Base-by-base conservation (phyloP, 345 rosid genomes). In the Triadica sebifera region DNA sequence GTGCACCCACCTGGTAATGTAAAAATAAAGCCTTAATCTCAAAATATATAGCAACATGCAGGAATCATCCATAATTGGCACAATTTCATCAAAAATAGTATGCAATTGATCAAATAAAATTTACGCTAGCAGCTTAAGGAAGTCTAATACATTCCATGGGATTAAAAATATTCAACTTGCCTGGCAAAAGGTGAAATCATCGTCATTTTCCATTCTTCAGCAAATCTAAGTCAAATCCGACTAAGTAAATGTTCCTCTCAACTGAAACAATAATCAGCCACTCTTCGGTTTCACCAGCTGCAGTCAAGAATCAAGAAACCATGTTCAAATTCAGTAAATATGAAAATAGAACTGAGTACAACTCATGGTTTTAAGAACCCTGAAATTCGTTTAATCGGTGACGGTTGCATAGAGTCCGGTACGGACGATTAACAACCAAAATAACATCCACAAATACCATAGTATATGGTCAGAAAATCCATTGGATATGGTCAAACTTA, bases 121-220 rank as follows among this genome's bases (percentile, higher is more conserved):
- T 8, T 68, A 12, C 11, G 10, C 58, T 58, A 20, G 16, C 20
- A 47, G 38, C 0, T 69, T 3, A 12, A 49, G 25, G 4, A 45
- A 29, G 1, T 29, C 34, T 29, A 29, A 6, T 43, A 41, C 37
- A 17, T 25, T 61, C 17, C 3, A 22, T 12, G 3, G 46, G 9
- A 43, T 6, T 1, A 43, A 43, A 43, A 62, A 22, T 2, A 51
- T 58, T 20, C n/a, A 55, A 77, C 85, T 83, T 81, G 69, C 93
- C 93, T 76, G 84, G 72, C 90, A 87, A 77, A 88, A 90, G 34
- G 91, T 90, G 86, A 89, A 90, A 77, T 83, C 91, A 78, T 75
- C 2, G 37, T 80, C 89, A 46, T 72, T 60, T 34, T 81, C 84
- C 93, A 86, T 87, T 66, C 57, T 34, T 49, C 55, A 43, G 8